phyloP scores from a whole-genome alignment of 306 rosid genomes.

The Cajanus cajan region DNA sequence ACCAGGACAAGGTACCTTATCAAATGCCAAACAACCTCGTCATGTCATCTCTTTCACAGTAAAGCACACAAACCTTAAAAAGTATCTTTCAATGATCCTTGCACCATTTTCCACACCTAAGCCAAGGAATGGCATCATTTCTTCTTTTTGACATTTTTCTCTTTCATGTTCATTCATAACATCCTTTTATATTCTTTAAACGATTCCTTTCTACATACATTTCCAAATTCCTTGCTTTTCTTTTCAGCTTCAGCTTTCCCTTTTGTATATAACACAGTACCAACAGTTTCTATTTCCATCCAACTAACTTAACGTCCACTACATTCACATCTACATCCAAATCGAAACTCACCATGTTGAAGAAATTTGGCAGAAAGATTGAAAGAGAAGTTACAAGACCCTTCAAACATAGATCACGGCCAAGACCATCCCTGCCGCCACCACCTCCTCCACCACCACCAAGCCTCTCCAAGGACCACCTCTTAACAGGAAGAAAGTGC shows the following conservation, averaged over 20 bases:
- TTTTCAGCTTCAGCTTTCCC: background rate
- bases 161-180: conserved; percentile 28
- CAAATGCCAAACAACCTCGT: background rate
- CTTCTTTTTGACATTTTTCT: background rate
- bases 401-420: background rate
- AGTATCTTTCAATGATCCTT: background rate
- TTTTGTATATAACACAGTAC: background rate
- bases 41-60: conserved; percentile 24
- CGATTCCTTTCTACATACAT: conserved; percentile 32
- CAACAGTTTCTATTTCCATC: background rate
- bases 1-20: background rate
- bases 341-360: conserved; percentile 41
- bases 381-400: background rate
- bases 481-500: no score
- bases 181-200: conserved; percentile 43
- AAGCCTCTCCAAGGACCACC: accelerated
- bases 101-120: background rate
- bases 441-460: background rate
- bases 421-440: background rate
- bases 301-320: conserved; percentile 25
- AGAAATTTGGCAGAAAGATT: conserved; percentile 28
- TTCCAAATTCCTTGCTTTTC: conserved; percentile 22
- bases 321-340: background rate
- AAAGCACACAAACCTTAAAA: background rate
- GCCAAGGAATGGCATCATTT: conserved; percentile 7